Conservation (phyloP, 257 asterid species). For the Gentiana straminea region DNA sequence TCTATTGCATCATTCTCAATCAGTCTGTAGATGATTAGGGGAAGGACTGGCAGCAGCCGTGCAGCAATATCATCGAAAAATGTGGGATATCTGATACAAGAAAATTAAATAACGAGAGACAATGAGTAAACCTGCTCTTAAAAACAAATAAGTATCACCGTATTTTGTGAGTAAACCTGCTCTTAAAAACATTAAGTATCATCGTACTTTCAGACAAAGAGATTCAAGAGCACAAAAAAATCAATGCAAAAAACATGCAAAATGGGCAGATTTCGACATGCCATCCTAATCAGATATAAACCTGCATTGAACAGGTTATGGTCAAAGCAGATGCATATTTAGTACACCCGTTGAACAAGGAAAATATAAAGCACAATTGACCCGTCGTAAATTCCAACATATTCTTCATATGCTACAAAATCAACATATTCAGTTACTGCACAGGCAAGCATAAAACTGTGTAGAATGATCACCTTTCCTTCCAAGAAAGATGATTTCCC, state of each 20-base stretch:
- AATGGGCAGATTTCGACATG: background rate
- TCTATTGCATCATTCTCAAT: conserved; percentile 87
- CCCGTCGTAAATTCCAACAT: too few species aligned
- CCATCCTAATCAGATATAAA: background rate
- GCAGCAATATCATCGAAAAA: conserved; percentile 97
- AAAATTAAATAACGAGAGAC: background rate
- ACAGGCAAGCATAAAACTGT: background rate
- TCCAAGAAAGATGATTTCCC: conserved; percentile 91
- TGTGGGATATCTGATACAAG: conserved; percentile 67
- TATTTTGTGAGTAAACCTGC: conserved; percentile 1
- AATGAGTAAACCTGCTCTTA: conserved; percentile 3
- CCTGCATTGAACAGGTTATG: too few species aligned
- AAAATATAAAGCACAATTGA: too few species aligned
- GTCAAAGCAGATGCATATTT: too few species aligned
- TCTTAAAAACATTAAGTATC: background rate
- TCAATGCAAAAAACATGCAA: background rate
- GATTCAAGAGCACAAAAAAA: background rate
- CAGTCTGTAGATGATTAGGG: conserved; percentile 72
- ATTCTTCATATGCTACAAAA: too few species aligned
- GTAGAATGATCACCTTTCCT: conserved; percentile 62
- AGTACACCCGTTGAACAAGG: too few species aligned
- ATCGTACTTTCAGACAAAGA: background rate
- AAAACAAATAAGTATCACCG: background rate
- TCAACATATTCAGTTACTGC: too few species aligned
- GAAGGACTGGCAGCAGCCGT: conserved; percentile 89